Conservation (phyloP, 495 filamentous ascomycete genomes). For the Saxispiralis lemnorum region DNA sequence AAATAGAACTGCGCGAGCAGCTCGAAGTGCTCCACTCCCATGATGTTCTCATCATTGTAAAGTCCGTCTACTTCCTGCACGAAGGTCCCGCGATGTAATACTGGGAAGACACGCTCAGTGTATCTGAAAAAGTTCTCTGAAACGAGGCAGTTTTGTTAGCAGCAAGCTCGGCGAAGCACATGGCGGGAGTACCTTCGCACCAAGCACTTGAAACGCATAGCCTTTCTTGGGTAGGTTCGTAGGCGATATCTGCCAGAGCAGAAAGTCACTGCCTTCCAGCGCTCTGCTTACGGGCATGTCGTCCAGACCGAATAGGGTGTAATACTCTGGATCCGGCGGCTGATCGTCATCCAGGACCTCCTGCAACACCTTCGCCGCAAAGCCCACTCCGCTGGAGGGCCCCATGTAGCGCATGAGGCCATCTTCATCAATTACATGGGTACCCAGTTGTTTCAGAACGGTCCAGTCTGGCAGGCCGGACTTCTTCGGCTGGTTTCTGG, state of each 20-base stretch:
- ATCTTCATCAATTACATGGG: constrained; percentile 4
- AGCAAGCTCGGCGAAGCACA: background rate
- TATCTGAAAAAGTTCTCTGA: background rate
- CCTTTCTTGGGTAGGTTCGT: background rate
- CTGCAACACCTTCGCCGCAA: constrained; percentile 1
- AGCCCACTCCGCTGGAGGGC: constrained; percentile 1
- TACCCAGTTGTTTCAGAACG: background rate
- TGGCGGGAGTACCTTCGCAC: background rate
- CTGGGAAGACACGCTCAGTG: background rate
- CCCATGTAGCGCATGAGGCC: constrained; percentile 5
- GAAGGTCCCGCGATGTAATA: background rate
- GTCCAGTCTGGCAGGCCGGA: constrained; percentile 2
- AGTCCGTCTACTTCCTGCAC: background rate
- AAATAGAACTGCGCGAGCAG: constrained; percentile 1
- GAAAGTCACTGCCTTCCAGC: background rate
- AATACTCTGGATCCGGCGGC: constrained; percentile 1
- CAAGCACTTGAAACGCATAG: background rate
- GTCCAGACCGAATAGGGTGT: background rate
- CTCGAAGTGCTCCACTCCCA: background rate
- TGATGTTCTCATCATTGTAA: background rate
- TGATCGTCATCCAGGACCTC: constrained; percentile 2
- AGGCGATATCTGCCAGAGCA: background rate
- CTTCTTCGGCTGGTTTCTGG: background rate
- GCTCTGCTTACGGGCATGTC: background rate
- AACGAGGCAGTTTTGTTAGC: background rate